Evolutionary conservation across 2,329 filamentous ascomycete species (phyloP), one percentile per base, ranked within the genome.

Genomic region (Decorospora gaudefroyi): DNA sequence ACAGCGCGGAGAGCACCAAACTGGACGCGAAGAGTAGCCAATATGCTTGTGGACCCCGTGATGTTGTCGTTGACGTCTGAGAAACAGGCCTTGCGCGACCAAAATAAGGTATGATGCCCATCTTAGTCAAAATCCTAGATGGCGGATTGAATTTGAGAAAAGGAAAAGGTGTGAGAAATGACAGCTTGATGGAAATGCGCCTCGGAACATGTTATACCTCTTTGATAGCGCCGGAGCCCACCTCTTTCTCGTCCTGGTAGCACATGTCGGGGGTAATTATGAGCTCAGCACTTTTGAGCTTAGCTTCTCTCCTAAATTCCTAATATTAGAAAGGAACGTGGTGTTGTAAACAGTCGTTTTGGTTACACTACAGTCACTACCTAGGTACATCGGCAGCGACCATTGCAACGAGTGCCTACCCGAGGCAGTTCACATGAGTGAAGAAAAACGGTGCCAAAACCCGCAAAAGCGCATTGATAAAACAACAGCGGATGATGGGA

Each of bases 1-100:
- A 68, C 6, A 67, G 48, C 7, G 57, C 57, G 1, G 61, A 64
- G 17, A 68, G 64, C 6, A 64, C 15, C 6, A 48, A 46, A 30
- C 52, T 61, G 7, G 57, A 58, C 3, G 50, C 12, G 21, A 64
- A 57, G 5, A 68, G 53, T 16, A 51, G 42, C 46, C 61, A 46
- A 25, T 55, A 51, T 16, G 16, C 31, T 12, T 25, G 25, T 11
- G 46, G 19, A 7, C 25, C 31, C 10, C 12, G 30, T 29, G 32
- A 8, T 28, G 26, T 39, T 17, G 32, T 40, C 17, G 33, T 46
- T 45, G 51, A 55, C 12, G 36, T 23, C 15, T 39, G 31, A 4
- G 45, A 26, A 10, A 28, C 25, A 15, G 44, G 22, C 19, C 31
- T 38, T 34, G 39, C 21, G 12, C 30, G 46, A 7, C 45, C 32